Conservation (phyloP, 2,329 filamentous ascomycete genomes). For the Leptographium radiaticola region DNA sequence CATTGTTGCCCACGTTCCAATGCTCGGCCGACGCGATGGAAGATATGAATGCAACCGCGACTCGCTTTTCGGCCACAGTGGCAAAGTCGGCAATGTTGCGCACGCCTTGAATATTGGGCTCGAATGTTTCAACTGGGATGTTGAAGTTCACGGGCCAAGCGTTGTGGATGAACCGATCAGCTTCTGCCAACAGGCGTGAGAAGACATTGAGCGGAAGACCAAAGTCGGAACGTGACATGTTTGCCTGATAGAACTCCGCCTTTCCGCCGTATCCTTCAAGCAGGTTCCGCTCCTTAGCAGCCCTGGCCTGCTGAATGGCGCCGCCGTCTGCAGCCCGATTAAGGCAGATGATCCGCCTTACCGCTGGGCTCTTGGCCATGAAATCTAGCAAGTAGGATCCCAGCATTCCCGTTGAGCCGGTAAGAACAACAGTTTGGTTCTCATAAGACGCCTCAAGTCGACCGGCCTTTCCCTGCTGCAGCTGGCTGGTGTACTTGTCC, state of each 20-base stretch:
- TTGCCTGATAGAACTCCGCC: slow-evolving; percentile 32
- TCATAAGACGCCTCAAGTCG: slow-evolving; percentile 15
- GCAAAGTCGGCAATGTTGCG: slow-evolving; percentile 32
- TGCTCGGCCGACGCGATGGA: slow-evolving; percentile 24
- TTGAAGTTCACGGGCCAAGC: slow-evolving; percentile 44
- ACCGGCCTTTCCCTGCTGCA: slow-evolving; percentile 13
- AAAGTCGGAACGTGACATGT: slow-evolving; percentile 32
- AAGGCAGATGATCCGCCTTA: slow-evolving; percentile 28
- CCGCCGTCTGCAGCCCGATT: slow-evolving; percentile 31
- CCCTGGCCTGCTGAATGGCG: slow-evolving; percentile 21
- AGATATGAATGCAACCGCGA: slow-evolving; percentile 30
- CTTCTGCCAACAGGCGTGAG: slow-evolving; percentile 22
- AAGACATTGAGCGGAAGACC: slow-evolving; percentile 27
- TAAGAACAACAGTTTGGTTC: slow-evolving; percentile 30
- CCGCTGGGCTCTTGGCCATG: slow-evolving; percentile 17
- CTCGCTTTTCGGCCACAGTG: slow-evolving; percentile 18
- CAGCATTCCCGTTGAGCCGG: slow-evolving; percentile 34
- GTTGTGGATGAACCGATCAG: slow-evolving; percentile 39
- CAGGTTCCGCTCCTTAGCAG: slow-evolving; percentile 10
- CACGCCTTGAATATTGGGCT: slow-evolving; percentile 34
- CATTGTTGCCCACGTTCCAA: slow-evolving; percentile 1
- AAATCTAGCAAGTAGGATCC: slow-evolving; percentile 32
- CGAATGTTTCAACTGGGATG: slow-evolving; percentile 33
- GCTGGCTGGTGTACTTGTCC: slow-evolving; percentile 21
- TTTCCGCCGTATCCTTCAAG: neutral